Conservation (phyloP, 306 rosid species). For the Parietaria judaica region DNA sequence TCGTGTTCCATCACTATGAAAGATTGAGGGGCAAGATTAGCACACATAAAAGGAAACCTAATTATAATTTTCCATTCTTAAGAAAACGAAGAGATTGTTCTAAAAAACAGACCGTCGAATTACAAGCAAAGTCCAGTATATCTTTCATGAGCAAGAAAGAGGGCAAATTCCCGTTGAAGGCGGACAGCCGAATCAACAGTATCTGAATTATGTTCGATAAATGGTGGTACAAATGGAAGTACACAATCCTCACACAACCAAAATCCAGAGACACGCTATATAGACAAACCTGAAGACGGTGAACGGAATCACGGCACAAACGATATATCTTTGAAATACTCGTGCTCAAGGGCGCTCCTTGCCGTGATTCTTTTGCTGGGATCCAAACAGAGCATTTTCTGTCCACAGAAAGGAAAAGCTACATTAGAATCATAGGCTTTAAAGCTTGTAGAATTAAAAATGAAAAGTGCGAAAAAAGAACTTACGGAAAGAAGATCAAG, state of each 20-base stretch:
- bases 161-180: conserved; percentile 5
- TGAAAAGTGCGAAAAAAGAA: conserved; percentile 5
- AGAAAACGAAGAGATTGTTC: conserved; percentile 4
- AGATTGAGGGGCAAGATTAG: no score
- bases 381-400: conserved; percentile 97
- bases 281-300: conserved; percentile 41
- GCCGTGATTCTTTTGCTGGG: conserved; percentile 92
- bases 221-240: conserved; percentile 24
- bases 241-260: conserved; percentile 52
- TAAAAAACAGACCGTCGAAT: conserved; percentile 8
- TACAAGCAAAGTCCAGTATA: conserved; percentile 20
- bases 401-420: conserved; percentile 22
- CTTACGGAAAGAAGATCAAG: conserved; percentile 89
- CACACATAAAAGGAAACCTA: background rate
- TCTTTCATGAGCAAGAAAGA: conserved; percentile 2
- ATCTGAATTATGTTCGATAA: conserved; percentile 23
- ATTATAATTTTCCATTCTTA: conserved; percentile 13
- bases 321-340: conserved; percentile 86
- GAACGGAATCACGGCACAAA: conserved; percentile 57
- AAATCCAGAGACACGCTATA: conserved; percentile 58
- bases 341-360: conserved; percentile 92
- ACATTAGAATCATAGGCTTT: background rate
- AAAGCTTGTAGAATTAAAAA: background rate
- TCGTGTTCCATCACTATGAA: no score
- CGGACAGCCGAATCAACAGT: conserved; percentile 18